Evolutionary conservation across 1,284 basidiomycete species (phyloP).

Genomic region (Neotropicomus parvogracilis): DNA sequence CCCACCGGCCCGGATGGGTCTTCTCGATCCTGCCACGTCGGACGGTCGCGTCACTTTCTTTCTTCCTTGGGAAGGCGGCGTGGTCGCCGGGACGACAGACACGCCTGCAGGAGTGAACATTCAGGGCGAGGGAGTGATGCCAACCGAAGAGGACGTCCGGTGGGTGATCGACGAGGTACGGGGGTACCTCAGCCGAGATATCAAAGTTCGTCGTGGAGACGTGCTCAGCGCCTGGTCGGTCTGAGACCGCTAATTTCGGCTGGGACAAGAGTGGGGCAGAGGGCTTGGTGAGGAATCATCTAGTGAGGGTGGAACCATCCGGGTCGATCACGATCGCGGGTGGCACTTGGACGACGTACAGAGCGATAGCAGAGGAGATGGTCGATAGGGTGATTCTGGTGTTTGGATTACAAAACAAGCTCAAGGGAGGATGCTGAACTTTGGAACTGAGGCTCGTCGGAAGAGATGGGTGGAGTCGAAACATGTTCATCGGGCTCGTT

Average conservation of each 20-base stretch:
- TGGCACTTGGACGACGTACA: slow-evolving; percentile 98
- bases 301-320: slow-evolving; percentile 79
- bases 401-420: slow-evolving; percentile 61
- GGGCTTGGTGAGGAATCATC: slow-evolving; percentile 90
- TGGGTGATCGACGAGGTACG: slow-evolving; percentile 95
- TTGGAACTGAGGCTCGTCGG: slow-evolving; percentile 82
- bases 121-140: slow-evolving; percentile 66
- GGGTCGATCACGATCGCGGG: slow-evolving; percentile 94
- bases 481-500: slow-evolving; percentile 96
- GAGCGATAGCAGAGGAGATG: slow-evolving; percentile 95
- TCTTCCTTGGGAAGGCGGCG: slow-evolving; percentile 97
- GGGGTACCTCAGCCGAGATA: slow-evolving; percentile 86
- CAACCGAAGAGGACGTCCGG: slow-evolving; percentile 91
- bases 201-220: slow-evolving; percentile 93
- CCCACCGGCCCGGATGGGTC: slow-evolving; percentile 91
- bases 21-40: slow-evolving; percentile 92
- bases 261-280: slow-evolving; percentile 65
- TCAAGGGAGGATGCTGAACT: slow-evolving; percentile 72
- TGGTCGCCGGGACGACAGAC: slow-evolving; percentile 97
- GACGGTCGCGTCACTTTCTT: slow-evolving; percentile 99
- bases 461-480: slow-evolving; percentile 92
- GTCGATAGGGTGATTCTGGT: slow-evolving; percentile 85
- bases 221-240: slow-evolving; percentile 94
- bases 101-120: slow-evolving; percentile 71
- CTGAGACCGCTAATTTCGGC: slow-evolving; percentile 88